Percentiles rank a stretch among this genome's conserved stretches.
Conservation (phyloP, 257 asterid genomes). For the Solanum piurae region DNA sequence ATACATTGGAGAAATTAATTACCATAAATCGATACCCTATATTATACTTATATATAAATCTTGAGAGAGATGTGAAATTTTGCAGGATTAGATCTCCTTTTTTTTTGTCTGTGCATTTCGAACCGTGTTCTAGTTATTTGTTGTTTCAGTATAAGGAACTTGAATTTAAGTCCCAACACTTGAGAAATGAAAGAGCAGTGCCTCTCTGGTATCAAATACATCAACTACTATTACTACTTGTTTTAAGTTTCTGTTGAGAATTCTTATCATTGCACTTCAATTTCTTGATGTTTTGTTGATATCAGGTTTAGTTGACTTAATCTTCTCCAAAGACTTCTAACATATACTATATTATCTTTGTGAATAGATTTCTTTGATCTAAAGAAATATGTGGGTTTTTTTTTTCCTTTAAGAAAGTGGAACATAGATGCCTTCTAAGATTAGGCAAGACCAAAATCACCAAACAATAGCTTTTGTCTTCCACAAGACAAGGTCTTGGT, state of each 20-base stretch:
- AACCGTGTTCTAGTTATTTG: background rate
- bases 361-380: conserved; percentile 3
- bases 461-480: conserved; percentile 25
- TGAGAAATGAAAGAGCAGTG: background rate
- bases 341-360: background rate
- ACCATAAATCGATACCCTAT: conserved; percentile 8
- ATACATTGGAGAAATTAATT: conserved; percentile 2
- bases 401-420: background rate
- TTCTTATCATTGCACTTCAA: background rate
- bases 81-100: conserved; percentile 45
- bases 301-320: background rate
- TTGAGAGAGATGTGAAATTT: conserved; percentile 42
- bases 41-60: conserved; percentile 16
- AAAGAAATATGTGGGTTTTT: conserved; percentile 15
- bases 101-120: background rate
- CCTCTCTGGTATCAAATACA: background rate
- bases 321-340: background rate
- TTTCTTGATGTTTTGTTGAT: background rate
- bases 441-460: conserved; percentile 26
- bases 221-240: background rate
- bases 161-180: background rate
- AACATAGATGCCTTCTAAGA: conserved; percentile 27
- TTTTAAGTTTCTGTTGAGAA: background rate
- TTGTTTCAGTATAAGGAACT: background rate
- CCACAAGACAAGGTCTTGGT: conserved; percentile 18